Conservation (phyloP, 306 rosid species). For the Pyrus betulifolia region DNA sequence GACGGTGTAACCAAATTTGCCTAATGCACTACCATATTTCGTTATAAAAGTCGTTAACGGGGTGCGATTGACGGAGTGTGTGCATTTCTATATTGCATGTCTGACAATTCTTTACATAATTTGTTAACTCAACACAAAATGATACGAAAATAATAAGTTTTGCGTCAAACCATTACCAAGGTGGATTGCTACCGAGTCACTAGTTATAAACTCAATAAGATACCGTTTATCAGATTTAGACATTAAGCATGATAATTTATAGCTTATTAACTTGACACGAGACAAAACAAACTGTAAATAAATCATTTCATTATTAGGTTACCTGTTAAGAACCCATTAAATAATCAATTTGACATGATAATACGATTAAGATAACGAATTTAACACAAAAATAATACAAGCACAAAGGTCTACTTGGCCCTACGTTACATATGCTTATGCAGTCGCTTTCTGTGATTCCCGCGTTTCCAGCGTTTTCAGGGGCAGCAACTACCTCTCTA, state of each 20-base stretch:
- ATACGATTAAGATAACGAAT: too few relatives aligned
- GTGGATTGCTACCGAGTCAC: too few relatives aligned
- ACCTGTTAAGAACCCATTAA: accelerated
- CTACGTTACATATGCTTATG: not conserved
- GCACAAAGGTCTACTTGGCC: not conserved
- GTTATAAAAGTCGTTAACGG: not conserved
- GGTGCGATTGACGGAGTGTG: not conserved
- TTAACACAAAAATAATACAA: too few relatives aligned
- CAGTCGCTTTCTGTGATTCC: slow-evolving; percentile 13
- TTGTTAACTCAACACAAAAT: too few relatives aligned
- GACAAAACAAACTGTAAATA: accelerated
- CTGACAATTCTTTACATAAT: accelerated
- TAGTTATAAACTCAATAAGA: too few relatives aligned
- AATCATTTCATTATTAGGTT: accelerated
- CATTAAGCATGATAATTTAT: too few relatives aligned
- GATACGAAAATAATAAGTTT: too few relatives aligned
- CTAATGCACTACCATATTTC: not conserved
- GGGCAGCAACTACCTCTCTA: not conserved
- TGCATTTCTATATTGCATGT: not conserved
- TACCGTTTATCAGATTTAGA: accelerated
- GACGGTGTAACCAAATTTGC: not conserved
- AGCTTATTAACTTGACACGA: too few relatives aligned
- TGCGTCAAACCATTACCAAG: too few relatives aligned
- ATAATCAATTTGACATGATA: too few relatives aligned
- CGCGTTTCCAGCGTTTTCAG: slow-evolving; percentile 1